These are phyloP conservation scores for Lizonia empirigonia DNA, from an alignment of 2,329 filamentous ascomycete genomes.

Conservation along the genomic window DNA sequence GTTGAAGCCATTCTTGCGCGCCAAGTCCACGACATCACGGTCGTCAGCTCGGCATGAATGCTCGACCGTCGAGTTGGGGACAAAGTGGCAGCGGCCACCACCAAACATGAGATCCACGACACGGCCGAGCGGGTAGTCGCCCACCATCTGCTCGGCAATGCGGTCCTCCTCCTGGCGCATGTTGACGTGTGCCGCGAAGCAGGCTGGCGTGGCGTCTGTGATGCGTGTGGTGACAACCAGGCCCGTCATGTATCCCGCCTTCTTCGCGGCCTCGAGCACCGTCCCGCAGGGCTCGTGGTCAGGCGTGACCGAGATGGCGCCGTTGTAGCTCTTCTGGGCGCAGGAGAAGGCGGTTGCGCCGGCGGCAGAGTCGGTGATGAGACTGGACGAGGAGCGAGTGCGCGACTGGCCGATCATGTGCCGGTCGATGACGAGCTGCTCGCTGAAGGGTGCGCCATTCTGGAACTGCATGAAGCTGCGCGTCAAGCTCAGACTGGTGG, in stretches of 20 bases:
- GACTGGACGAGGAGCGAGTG: conserved; percentile 79
- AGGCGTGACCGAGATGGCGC: conserved; percentile 87
- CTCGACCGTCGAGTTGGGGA: conserved; percentile 73
- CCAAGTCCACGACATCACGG: conserved; percentile 74
- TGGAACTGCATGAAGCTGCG: conserved; percentile 82
- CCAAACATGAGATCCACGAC: conserved; percentile 92
- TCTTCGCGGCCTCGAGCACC: conserved; percentile 90
- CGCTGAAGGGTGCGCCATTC: conserved; percentile 72
- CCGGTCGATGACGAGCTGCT: conserved; percentile 80
- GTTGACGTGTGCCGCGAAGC: conserved; percentile 88
- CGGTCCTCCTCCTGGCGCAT: conserved; percentile 80
- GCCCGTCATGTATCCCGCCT: conserved; percentile 88
- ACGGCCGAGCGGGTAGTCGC: conserved; percentile 82
- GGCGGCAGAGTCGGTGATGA: conserved; percentile 96
- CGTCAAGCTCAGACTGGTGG: conserved; percentile 85
- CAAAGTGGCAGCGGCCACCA: conserved; percentile 89
- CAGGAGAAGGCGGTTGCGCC: conserved; percentile 97
- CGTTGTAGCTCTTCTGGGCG: conserved; percentile 92
- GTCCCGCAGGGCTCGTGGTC: conserved; percentile 88
- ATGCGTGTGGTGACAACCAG: conserved; percentile 93
- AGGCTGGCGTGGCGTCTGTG: conserved; percentile 94
- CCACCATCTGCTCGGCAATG: conserved; percentile 91
- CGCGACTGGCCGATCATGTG: conserved; percentile 90
- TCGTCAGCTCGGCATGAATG: conserved; percentile 84
- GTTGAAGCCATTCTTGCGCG: conserved; percentile 78